A percentile compares a stretch with the other conserved stretches of the same genome.
Conservation (phyloP, 192 early-diverging fungal species). For the Linnemannia hyalina region DNA sequence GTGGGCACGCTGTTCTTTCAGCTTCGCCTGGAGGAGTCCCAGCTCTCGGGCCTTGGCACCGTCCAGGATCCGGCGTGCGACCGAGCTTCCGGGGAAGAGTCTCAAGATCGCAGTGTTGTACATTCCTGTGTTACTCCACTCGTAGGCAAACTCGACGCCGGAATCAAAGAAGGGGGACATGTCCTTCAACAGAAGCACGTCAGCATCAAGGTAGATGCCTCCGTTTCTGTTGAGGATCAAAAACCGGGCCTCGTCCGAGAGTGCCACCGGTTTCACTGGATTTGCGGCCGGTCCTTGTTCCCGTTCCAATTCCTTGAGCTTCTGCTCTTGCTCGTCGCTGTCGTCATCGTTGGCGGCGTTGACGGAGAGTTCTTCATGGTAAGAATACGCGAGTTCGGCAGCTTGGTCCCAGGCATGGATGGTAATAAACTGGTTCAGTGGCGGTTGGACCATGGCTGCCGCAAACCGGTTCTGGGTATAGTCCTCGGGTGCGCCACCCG, state of each 20-base stretch:
- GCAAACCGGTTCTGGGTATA: constrained; percentile 31
- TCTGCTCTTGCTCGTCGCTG: not conserved
- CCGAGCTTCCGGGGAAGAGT: constrained; percentile 29
- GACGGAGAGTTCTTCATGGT: not conserved
- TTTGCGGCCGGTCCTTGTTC: not conserved
- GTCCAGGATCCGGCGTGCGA: constrained; percentile 41
- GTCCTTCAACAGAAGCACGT: constrained; percentile 51
- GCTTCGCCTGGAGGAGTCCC: constrained; percentile 22
- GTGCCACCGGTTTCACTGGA: constrained; percentile 26
- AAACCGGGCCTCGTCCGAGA: constrained; percentile 56
- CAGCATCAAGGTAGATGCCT: constrained; percentile 56
- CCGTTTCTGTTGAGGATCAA: constrained; percentile 50
- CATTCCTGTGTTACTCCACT: constrained; percentile 49
- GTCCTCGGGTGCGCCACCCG: constrained; percentile 35
- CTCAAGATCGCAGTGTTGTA: constrained; percentile 54
- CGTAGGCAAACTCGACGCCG: constrained; percentile 52
- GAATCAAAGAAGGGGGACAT: constrained; percentile 50
- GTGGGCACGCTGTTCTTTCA: not conserved
- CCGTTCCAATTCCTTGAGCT: not conserved
- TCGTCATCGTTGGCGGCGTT: not conserved
- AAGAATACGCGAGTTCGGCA: constrained; percentile 15
- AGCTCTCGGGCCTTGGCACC: constrained; percentile 38
- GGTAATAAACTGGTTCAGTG: constrained; percentile 18
- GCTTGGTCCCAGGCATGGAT: constrained; percentile 46
- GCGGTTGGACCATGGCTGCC: constrained; percentile 15